Percentiles rank a stretch among this genome's conserved stretches.
phyloP scores from a whole-genome alignment of 1,284 basidiomycete genomes.

The Coniferiporia sulphurascens region DNA sequence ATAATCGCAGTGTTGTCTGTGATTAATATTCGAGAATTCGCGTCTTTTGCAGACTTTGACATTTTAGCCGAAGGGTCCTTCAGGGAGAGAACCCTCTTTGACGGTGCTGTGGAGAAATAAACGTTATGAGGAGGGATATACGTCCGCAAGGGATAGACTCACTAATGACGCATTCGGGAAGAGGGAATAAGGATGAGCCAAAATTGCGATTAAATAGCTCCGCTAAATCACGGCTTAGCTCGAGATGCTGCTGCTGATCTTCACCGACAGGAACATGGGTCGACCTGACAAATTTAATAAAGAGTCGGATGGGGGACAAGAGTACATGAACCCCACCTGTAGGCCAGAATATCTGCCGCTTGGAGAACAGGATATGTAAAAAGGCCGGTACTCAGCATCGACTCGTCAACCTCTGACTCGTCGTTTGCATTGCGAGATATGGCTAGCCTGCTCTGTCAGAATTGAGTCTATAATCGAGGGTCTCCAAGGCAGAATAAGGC shows the following conservation, averaged over 20 bases:
- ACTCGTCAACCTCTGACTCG: conserved; percentile 77
- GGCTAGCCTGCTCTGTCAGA: conserved; percentile 65
- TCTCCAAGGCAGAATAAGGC: too few species aligned
- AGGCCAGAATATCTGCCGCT: conserved; percentile 88
- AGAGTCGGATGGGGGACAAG: conserved; percentile 4
- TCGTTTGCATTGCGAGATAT: conserved; percentile 68
- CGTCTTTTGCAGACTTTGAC: conserved; percentile 88
- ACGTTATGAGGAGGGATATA: neutral
- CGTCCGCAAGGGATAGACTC: conserved; percentile 27
- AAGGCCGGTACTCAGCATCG: conserved; percentile 76
- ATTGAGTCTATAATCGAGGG: neutral
- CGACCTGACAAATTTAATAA: conserved; percentile 43
- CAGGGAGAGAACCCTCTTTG: conserved; percentile 77
- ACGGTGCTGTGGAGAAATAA: conserved; percentile 50
- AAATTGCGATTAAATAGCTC: conserved; percentile 77
- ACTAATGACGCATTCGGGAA: conserved; percentile 78
- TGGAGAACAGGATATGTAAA: conserved; percentile 93
- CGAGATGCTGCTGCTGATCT: conserved; percentile 92
- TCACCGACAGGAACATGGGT: conserved; percentile 95
- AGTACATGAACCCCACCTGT: conserved; percentile 46
- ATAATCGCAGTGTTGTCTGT: conserved; percentile 72
- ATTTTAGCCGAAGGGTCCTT: conserved; percentile 86
- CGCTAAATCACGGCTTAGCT: conserved; percentile 81
- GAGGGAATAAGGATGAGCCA: conserved; percentile 54
- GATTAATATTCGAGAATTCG: conserved; percentile 80